phyloP scores from a whole-genome alignment of 2,329 filamentous ascomycete species.

The Diaporthe sp. region DNA sequence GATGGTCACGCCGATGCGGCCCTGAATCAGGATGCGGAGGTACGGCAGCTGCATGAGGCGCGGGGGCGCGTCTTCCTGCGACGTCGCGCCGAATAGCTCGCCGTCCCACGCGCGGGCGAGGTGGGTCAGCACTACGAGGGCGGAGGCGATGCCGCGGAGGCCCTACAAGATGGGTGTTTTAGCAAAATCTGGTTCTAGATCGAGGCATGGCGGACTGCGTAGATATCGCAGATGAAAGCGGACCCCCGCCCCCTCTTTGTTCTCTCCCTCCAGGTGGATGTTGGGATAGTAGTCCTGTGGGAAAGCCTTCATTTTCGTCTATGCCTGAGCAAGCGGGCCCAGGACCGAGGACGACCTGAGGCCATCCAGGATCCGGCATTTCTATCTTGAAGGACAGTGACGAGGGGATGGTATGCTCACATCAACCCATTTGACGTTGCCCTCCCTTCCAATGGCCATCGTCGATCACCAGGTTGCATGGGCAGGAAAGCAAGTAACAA shows the following conservation, averaged over 20 bases:
- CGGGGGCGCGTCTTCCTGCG: conserved; percentile 58
- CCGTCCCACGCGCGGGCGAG: conserved; percentile 65
- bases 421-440: conserved; percentile 72
- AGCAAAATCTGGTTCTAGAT: not conserved
- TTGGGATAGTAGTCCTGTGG: not conserved
- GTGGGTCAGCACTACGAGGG: conserved; percentile 68
- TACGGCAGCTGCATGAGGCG: conserved; percentile 70
- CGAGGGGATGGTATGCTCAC: conserved; percentile 55
- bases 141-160: conserved; percentile 67
- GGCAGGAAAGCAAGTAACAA: not conserved
- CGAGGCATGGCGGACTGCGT: not conserved
- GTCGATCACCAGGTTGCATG: conserved; percentile 16
- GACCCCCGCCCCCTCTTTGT: not conserved
- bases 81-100: conserved; percentile 62
- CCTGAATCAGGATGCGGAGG: conserved; percentile 70
- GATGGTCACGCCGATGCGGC: conserved; percentile 75
- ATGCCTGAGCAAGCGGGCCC: not conserved
- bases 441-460: conserved; percentile 60
- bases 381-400: not conserved
- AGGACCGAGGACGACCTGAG: not conserved
- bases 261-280: conserved; percentile 12
- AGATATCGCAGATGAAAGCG: not conserved
- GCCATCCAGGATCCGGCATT: too few species aligned
- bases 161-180: conserved; percentile 54
- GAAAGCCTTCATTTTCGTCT: not conserved